Conservation (phyloP, 371 early-diverging fungal genomes). For the Circinella umbellata region DNA sequence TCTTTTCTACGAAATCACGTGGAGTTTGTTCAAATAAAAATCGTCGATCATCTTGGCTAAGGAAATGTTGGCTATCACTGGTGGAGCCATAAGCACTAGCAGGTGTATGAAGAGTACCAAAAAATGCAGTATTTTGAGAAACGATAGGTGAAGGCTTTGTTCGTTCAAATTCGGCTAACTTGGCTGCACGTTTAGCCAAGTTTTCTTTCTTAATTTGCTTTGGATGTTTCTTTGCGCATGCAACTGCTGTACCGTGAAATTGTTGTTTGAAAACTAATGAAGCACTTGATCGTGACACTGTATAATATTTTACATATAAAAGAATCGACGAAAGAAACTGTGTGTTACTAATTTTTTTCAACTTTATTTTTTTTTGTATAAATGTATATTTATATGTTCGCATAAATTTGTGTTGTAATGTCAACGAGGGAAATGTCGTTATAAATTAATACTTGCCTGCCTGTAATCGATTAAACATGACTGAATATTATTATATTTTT, state of each 20-base stretch:
- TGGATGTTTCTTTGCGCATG: slow-evolving; percentile 53
- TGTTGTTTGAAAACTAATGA: slow-evolving; percentile 18
- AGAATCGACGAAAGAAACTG: neutral
- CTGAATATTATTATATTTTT: neutral
- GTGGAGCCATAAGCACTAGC: slow-evolving; percentile 38
- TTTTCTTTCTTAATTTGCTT: slow-evolving; percentile 59
- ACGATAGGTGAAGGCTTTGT: slow-evolving; percentile 52
- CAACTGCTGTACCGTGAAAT: slow-evolving; percentile 45
- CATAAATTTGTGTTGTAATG: no score
- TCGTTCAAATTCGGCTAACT: slow-evolving; percentile 46
- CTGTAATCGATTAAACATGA: slow-evolving; percentile 10
- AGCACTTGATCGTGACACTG: slow-evolving; percentile 5
- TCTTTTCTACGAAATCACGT: slow-evolving; percentile 48
- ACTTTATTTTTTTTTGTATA: no score
- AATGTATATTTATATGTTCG: no score
- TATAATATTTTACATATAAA: neutral
- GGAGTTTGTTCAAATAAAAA: slow-evolving; percentile 67
- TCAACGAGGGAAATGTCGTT: no score
- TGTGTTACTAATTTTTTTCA: no score
- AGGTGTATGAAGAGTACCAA: slow-evolving; percentile 48
- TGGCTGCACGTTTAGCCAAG: slow-evolving; percentile 47
- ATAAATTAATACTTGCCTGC: slow-evolving; percentile 6
- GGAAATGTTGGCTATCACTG: slow-evolving; percentile 55
- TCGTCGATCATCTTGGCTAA: slow-evolving; percentile 52
- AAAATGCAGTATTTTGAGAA: slow-evolving; percentile 43